Evolutionary conservation across 345 rosid genomes (phyloP).

Genomic region (Murraya paniculata): DNA sequence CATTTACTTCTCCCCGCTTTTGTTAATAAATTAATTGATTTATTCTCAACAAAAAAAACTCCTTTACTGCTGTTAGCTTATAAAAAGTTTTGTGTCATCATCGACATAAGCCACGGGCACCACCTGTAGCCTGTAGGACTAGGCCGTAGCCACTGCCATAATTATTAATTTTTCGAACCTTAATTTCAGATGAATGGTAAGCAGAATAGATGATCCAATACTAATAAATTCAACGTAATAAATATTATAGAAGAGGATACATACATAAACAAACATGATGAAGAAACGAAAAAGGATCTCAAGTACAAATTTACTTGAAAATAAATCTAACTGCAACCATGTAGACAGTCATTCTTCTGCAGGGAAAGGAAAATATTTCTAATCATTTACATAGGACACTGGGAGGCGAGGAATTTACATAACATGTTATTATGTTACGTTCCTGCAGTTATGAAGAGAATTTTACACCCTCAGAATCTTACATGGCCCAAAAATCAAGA

Average conservation of each 20-base stretch:
- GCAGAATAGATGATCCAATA: no score
- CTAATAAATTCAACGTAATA: no score
- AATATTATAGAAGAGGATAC: background rate
- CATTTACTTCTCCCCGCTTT: no score
- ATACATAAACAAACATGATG: background rate
- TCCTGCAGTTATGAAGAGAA: slow-evolving; percentile 1
- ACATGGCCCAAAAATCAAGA: background rate
- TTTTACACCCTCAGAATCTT: background rate
- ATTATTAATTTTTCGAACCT: background rate
- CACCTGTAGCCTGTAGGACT: background rate
- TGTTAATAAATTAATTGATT: no score
- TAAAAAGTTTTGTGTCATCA: no score
- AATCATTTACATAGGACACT: background rate
- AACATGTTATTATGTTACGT: background rate
- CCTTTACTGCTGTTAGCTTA: no score
- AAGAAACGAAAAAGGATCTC: background rate
- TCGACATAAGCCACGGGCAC: background rate
- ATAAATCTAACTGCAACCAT: background rate
- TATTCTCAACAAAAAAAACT: no score
- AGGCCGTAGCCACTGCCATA: background rate
- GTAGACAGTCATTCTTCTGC: background rate
- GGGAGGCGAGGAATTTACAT: slow-evolving; percentile 15
- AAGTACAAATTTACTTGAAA: background rate
- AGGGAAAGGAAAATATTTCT: background rate
- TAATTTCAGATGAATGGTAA: no score